Evolutionary conservation across 2,329 filamentous ascomycete species (phyloP).

Genomic region (Metarhizium guizhouense): DNA sequence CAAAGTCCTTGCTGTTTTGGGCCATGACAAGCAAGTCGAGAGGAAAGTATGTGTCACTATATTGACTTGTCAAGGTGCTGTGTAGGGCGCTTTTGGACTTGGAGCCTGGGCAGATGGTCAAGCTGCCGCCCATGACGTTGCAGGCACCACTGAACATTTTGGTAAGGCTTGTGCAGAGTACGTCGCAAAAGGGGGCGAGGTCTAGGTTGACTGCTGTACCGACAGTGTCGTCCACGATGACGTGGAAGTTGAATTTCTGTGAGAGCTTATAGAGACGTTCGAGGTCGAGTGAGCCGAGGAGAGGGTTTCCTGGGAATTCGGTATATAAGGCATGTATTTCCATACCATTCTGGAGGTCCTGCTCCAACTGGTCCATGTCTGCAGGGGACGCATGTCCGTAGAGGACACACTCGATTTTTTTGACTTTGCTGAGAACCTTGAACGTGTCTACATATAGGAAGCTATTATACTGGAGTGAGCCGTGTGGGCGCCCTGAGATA

Average conservation of each 20-base stretch:
- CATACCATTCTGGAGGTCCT: slow-evolving; percentile 25
- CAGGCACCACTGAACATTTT: slow-evolving; percentile 47
- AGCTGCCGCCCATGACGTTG: slow-evolving; percentile 42
- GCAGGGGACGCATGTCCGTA: slow-evolving; percentile 30
- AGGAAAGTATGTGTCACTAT: slow-evolving; percentile 15
- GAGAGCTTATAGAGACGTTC: slow-evolving; percentile 17
- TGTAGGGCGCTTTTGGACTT: slow-evolving; percentile 22
- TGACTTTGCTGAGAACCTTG: slow-evolving; percentile 18
- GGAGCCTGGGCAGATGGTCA: slow-evolving; percentile 34
- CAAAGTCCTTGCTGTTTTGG: slow-evolving; percentile 29
- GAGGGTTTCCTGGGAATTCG: slow-evolving; percentile 30
- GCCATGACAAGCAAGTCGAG: slow-evolving; percentile 22
- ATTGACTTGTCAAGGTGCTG: slow-evolving; percentile 10
- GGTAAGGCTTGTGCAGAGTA: slow-evolving; percentile 41
- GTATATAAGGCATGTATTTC: slow-evolving; percentile 34
- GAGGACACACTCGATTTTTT: slow-evolving; percentile 27
- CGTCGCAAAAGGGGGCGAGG: slow-evolving; percentile 35
- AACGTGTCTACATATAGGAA: slow-evolving; percentile 22
- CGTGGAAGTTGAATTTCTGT: slow-evolving; percentile 27
- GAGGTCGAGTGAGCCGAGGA: slow-evolving; percentile 21
- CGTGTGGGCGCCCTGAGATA: not conserved
- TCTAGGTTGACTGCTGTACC: slow-evolving; percentile 36
- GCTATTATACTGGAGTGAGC: slow-evolving; percentile 5
- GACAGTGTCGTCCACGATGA: slow-evolving; percentile 37
- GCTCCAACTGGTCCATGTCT: slow-evolving; percentile 31